Evolutionary conservation across 2,329 filamentous ascomycete genomes (phyloP), one percentile per base, ranked within the genome.

Genomic region (Verticillium longisporum): DNA sequence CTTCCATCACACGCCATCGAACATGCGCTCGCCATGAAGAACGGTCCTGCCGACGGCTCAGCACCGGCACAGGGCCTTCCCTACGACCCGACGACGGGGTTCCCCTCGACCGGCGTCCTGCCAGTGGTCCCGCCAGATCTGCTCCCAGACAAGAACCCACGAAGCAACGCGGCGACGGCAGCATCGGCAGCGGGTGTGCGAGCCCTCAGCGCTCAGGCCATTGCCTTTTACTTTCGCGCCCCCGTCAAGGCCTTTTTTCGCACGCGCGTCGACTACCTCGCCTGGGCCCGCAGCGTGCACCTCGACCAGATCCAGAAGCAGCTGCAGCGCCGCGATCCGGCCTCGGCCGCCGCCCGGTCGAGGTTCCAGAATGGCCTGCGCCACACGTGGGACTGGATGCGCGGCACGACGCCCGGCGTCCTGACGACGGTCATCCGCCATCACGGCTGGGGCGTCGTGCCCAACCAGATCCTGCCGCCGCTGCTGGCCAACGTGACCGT

Each of bases 211-310:
- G 89, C 91, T 6, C 90, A 96, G 71, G 81, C 92, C 68, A 84
- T 97, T 60, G 88, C 92, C 31, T 97, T 97, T 69, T 97, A 96
- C 77, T 97, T 97, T 71, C 83, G 92, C 61, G 91, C 92, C 0
- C 93, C 93, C 1, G 90, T 92, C 59, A 97, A 97, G 75, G 90
- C 92, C 15, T 97, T 97, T 72, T 96, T 97, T 76, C 86, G 91
- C 63, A 93, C 91, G 1, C 81, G 93, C 62, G 92, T 97, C 65
- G 93, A 97, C 78, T 97, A 92, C 66, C 79, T 86, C 18, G 83
- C 83, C 1, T 86, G 85, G 63, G 84, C 83, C 2, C 78, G 84
- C 33, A 78, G 72, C 15, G 70, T 85, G 3, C 81, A 84, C 63
- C 41, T 50, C 18, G 41, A n/a, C n/a, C 41, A 50, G 18, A 41